Evolutionary conservation across 208 protist species (phyloP), one percentile per base, ranked within the genome.

Genomic region (Lotmaria passim): DNA sequence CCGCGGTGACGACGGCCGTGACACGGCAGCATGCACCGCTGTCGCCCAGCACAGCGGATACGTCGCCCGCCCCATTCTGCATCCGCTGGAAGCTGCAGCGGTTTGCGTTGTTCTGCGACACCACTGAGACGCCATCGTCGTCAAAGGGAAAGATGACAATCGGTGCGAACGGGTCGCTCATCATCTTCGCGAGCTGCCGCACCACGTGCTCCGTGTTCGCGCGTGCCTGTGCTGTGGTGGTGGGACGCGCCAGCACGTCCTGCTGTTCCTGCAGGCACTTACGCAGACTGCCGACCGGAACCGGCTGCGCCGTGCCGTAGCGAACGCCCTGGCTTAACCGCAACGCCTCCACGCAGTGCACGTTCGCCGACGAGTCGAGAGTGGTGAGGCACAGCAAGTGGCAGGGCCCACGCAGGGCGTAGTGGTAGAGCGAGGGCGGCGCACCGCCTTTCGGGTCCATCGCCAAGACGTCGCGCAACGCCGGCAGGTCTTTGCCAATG

Each of bases 371-470:
- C 3, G 52, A 72, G 43, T 70, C 61, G 5, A 85, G 47, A n/a
- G 66, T 66, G 39, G 72, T 65, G 31, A 89, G 56, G 47, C 72
- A 75, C 34, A 85, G 31, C 3, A 74, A 44, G 26, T 58, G 61
- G 58, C 65, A 81, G 23, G 72, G 61, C 14, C 79, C 79, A 8
- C 61, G 67, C 12, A 89, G 30, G 21, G 71, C 69, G 64, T 78
- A 81, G 48, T 78, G 80, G 46, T 79, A 81, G 21, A 89, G 78
- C 24, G 73, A 60, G 15, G 64, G 56, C 36, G 73, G 69, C 4
- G 61, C 51, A 6, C 51, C 55, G 34, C 73, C 73, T 3, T 72
- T 52, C 23, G 68, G 68, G 48, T 76, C 69, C 51, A 79, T 63
- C 15, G 73, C 58, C 19, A 83, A 65, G 28, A 79, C 62, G 17